Percentiles rank a stretch among this genome's conserved stretches.
Conservation (phyloP, 176 grass and related monocot species). For the Hordeum vulgare region DNA sequence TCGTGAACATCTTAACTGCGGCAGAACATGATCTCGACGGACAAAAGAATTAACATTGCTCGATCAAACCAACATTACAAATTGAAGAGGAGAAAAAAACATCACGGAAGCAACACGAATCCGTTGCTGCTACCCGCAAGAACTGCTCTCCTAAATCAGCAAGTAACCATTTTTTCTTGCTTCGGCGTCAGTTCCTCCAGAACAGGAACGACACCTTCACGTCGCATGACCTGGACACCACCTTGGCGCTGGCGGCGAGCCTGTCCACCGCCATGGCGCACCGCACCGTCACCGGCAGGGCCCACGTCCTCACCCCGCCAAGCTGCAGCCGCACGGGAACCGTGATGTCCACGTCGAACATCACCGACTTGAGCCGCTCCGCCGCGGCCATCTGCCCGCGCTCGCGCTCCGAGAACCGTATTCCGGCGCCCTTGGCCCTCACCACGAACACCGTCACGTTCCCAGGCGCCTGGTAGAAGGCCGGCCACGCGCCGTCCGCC, state of each 20-base stretch:
- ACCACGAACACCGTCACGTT: conserved; percentile 55
- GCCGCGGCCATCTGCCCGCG: conserved; percentile 38
- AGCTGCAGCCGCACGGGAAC: conserved; percentile 57
- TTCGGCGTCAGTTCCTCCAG: conserved; percentile 14
- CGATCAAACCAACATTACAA: neutral
- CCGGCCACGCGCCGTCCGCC: conserved; percentile 43
- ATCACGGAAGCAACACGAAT: neutral
- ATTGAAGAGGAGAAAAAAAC: neutral
- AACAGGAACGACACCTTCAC: conserved; percentile 19
- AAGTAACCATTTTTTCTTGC: neutral
- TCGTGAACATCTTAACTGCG: neutral
- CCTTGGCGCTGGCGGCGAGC: conserved; percentile 35
- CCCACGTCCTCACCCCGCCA: conserved; percentile 49
- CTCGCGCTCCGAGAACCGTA: conserved; percentile 36
- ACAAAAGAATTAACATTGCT: neutral
- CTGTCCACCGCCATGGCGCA: conserved; percentile 48
- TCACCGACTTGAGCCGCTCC: conserved; percentile 37
- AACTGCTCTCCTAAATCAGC: neutral
- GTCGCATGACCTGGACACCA: conserved; percentile 49
- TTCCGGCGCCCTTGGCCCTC: conserved; percentile 33
- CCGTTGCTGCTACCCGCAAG: neutral
- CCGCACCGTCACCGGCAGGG: conserved; percentile 32
- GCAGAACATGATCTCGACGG: neutral
- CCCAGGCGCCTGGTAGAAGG: conserved; percentile 39
- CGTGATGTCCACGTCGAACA: conserved; percentile 39